These are phyloP conservation scores for Furculomyces boomerangus DNA, from an alignment of 371 early-diverging fungal species.

Conservation along the genomic window DNA sequence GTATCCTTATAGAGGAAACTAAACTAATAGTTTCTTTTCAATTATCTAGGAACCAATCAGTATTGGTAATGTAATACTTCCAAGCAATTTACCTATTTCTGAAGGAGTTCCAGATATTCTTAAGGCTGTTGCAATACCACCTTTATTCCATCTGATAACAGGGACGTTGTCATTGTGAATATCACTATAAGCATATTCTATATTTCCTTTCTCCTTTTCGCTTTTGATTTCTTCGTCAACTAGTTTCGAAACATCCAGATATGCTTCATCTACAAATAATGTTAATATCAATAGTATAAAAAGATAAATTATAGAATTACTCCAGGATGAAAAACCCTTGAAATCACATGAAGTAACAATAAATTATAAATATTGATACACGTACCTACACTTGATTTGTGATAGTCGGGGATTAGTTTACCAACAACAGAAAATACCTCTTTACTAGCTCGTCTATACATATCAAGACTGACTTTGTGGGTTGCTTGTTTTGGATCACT, in stretches of 20 bases:
- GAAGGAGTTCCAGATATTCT: neutral
- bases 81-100: no score
- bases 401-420: conserved; percentile 27
- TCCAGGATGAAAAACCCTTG: no score
- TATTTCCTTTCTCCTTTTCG: conserved; percentile 18
- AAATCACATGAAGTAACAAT: no score
- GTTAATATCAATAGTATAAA: neutral
- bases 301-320: neutral
- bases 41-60: no score
- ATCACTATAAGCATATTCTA: conserved; percentile 3
- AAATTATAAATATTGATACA: no score
- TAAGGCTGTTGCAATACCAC: neutral
- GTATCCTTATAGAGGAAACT: no score
- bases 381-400: conserved; percentile 42
- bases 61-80: no score
- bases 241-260: conserved; percentile 57
- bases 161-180: neutral
- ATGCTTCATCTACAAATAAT: conserved; percentile 50
- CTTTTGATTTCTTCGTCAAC: conserved; percentile 37
- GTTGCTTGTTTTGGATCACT: conserved; percentile 40
- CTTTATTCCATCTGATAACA: conserved; percentile 1
- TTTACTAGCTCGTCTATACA: conserved; percentile 51
- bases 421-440: conserved; percentile 51
- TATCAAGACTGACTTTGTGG: conserved; percentile 79
- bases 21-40: no score